Evolutionary conservation across 257 asterid genomes (phyloP).

Genomic region (Lantana camara): DNA sequence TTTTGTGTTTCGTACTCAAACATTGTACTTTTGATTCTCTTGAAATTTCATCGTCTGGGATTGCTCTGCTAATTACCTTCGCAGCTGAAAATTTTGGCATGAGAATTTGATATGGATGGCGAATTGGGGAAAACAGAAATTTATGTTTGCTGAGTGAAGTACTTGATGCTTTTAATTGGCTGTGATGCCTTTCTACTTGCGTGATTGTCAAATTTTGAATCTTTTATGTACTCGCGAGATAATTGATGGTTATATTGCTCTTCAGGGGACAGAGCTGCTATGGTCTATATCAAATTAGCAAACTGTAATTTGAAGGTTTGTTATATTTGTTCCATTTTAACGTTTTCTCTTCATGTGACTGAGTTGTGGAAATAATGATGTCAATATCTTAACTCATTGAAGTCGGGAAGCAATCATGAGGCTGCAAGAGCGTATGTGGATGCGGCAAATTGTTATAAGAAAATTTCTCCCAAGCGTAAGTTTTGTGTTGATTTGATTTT

Average conservation of each 20-base stretch:
- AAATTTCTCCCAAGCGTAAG: slow-evolving; percentile 44
- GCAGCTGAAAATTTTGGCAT: slow-evolving; percentile 3
- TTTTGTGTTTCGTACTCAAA: too few species aligned
- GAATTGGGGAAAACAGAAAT: background rate
- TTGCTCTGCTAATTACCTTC: slow-evolving; percentile 3
- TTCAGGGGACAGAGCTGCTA: slow-evolving; percentile 53
- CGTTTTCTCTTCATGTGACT: slow-evolving; percentile 4
- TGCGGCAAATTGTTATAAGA: slow-evolving; percentile 54
- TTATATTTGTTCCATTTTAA: background rate
- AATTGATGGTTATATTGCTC: slow-evolving; percentile 14
- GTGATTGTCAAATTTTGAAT: background rate
- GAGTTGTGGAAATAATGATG: slow-evolving; percentile 21
- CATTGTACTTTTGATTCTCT: background rate
- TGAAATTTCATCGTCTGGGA: slow-evolving; percentile 6
- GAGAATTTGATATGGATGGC: slow-evolving; percentile 8
- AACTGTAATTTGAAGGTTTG: slow-evolving; percentile 43
- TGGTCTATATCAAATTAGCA: slow-evolving; percentile 47
- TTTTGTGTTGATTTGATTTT: slow-evolving; percentile 6
- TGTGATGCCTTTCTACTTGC: too few species aligned
- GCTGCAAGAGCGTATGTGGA: slow-evolving; percentile 53
- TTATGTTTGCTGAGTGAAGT: background rate
- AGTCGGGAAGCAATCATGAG: slow-evolving; percentile 53
- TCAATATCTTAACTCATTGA: slow-evolving; percentile 7
- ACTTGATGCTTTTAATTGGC: background rate
- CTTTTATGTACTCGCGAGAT: background rate